Percentiles rank a stretch among this genome's conserved stretches.
Evolutionary conservation across 2,329 filamentous ascomycete genomes (phyloP).

Genomic region (Neophaeococcomyces mojaviensis): DNA sequence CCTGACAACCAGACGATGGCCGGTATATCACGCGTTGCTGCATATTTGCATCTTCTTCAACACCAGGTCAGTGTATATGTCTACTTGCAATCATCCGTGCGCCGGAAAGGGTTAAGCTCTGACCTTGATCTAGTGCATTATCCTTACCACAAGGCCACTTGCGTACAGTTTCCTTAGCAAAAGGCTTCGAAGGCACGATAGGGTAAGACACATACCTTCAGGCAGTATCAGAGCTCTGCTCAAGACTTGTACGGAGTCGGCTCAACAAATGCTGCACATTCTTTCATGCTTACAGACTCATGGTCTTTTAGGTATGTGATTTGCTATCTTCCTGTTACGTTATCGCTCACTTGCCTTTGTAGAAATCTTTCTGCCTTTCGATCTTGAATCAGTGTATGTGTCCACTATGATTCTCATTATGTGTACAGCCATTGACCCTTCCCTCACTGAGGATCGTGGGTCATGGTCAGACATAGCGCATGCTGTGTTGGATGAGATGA

Average conservation of each 20-base stretch:
- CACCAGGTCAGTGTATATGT: slow-evolving; percentile 33
- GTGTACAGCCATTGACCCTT: slow-evolving; percentile 30
- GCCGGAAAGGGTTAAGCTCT: too few relatives aligned
- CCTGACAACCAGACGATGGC: slow-evolving; percentile 30
- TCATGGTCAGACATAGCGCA: slow-evolving; percentile 38
- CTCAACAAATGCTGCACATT: slow-evolving; percentile 37
- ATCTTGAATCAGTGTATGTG: slow-evolving; percentile 40
- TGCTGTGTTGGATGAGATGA: slow-evolving; percentile 41
- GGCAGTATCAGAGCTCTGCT: slow-evolving; percentile 33
- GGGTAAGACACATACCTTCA: slow-evolving; percentile 29
- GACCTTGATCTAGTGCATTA: slow-evolving; percentile 35
- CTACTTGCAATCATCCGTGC: too few relatives aligned
- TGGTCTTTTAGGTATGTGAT: slow-evolving; percentile 38
- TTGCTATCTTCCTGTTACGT: neutral
- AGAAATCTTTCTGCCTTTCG: slow-evolving; percentile 46
- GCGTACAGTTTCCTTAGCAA: slow-evolving; percentile 39
- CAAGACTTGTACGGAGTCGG: slow-evolving; percentile 38
- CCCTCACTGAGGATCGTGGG: slow-evolving; percentile 29
- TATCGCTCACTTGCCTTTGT: neutral
- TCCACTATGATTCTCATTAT: slow-evolving; percentile 39
- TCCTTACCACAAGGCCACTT: slow-evolving; percentile 36
- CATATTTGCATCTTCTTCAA: slow-evolving; percentile 34
- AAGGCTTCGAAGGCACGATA: slow-evolving; percentile 25
- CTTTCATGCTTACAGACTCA: slow-evolving; percentile 40
- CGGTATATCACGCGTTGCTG: slow-evolving; percentile 36